phyloP scores from a whole-genome alignment of 208 protist genomes.

The Balamuthia mandrillaris region DNA sequence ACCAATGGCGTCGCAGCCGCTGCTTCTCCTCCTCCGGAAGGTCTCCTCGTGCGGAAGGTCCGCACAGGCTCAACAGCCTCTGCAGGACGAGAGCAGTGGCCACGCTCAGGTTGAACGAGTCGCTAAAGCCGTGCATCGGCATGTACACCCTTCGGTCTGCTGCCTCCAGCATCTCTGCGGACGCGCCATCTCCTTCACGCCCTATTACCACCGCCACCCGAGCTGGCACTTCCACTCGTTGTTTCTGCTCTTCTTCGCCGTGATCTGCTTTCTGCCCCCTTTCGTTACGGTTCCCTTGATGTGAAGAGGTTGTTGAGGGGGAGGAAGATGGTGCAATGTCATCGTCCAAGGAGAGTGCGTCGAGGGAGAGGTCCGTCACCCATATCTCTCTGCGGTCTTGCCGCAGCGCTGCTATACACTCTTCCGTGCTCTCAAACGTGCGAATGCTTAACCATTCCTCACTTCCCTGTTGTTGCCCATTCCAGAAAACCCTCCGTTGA shows the following conservation, averaged over 20 bases:
- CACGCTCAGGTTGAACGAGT: slow-evolving; percentile 39
- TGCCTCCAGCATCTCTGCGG: slow-evolving; percentile 1
- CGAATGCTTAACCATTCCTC: slow-evolving; percentile 20
- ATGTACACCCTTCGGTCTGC: slow-evolving; percentile 3
- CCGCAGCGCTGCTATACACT: not conserved
- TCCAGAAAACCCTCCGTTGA: too few species aligned
- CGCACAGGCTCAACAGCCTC: not conserved
- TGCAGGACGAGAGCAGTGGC: slow-evolving; percentile 18
- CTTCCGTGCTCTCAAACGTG: not conserved
- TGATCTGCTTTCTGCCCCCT: too few species aligned
- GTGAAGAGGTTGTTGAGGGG: too few species aligned
- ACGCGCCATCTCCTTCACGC: slow-evolving; percentile 12
- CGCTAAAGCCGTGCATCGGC: slow-evolving; percentile 31
- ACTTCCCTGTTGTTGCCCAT: not conserved
- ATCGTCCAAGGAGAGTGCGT: not conserved
- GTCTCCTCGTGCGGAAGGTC: not conserved
- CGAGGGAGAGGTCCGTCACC: not conserved
- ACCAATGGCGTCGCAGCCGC: slow-evolving; percentile 3
- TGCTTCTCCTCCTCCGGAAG: not conserved
- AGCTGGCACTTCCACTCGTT: too few species aligned
- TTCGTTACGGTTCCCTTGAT: too few species aligned
- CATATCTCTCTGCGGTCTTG: not conserved
- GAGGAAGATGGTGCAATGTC: too few species aligned
- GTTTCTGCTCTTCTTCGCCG: too few species aligned
- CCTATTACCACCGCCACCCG: not conserved